Percentiles rank a stretch among this genome's conserved stretches.
Conservation (phyloP, 2,329 filamentous ascomycete genomes). For the Fonsecaea pedrosoi region DNA sequence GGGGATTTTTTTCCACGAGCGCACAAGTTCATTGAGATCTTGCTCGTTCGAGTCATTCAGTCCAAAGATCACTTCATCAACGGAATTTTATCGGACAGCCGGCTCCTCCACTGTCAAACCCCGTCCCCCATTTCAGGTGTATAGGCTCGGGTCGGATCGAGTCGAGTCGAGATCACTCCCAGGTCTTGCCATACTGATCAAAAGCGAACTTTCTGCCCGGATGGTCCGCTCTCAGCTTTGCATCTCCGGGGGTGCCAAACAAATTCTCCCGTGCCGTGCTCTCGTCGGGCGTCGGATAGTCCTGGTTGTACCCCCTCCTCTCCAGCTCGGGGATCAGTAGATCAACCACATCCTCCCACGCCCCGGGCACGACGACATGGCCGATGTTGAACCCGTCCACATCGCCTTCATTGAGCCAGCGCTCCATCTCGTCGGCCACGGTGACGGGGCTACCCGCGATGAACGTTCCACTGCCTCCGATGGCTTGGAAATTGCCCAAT, state of each 20-base stretch:
- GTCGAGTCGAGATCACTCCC: too few relatives aligned
- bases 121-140: too few relatives aligned
- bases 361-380: slow-evolving; percentile 68
- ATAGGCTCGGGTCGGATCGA: too few relatives aligned
- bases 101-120: too few relatives aligned
- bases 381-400: slow-evolving; percentile 73
- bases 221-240: neutral
- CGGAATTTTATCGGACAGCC: too few relatives aligned
- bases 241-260: slow-evolving; percentile 4
- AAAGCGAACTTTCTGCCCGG: slow-evolving; percentile 8
- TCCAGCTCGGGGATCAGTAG: slow-evolving; percentile 68
- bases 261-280: slow-evolving; percentile 36
- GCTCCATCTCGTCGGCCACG: slow-evolving; percentile 71
- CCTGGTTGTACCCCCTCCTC: slow-evolving; percentile 48
- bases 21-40: too few relatives aligned
- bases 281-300: slow-evolving; percentile 19
- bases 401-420: slow-evolving; percentile 71
- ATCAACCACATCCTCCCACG: slow-evolving; percentile 72
- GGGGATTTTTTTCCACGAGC: too few relatives aligned
- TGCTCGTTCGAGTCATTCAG: too few relatives aligned
- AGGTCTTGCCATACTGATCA: neutral
- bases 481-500: slow-evolving; percentile 59
- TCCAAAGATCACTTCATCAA: too few relatives aligned
- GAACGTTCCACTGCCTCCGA: slow-evolving; percentile 71
- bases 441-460: slow-evolving; percentile 68